Conservation (phyloP, 139 green algal genomes). For the Ettlia oleoabundans region DNA sequence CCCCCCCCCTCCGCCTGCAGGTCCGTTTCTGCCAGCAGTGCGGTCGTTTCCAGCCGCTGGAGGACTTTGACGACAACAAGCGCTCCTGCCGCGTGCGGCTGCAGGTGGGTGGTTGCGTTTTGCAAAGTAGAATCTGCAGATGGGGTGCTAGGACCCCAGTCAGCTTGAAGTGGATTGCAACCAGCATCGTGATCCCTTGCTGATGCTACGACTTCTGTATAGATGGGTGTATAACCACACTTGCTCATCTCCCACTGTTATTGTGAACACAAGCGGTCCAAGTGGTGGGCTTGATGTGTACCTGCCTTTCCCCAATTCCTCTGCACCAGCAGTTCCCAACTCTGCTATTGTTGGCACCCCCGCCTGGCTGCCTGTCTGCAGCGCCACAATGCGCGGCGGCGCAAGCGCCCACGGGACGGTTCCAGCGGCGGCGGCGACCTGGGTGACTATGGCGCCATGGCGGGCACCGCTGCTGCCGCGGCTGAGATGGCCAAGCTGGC, state of each 20-base stretch:
- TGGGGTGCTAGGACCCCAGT: not conserved
- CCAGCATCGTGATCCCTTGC: not conserved
- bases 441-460: not conserved
- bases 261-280: too few species aligned
- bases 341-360: too few species aligned
- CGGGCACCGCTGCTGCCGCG: not conserved
- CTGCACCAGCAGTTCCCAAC: not conserved
- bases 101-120: too few species aligned
- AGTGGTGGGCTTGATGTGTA: too few species aligned
- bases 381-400: constrained; percentile 43
- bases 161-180: not conserved
- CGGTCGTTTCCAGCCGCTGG: constrained; percentile 88
- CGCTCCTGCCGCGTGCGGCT: constrained; percentile 85
- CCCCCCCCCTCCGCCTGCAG: not conserved
- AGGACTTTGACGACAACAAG: constrained; percentile 86
- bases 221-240: too few species aligned
- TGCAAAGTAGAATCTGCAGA: not conserved
- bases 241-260: too few species aligned
- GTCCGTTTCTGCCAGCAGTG: constrained; percentile 92
- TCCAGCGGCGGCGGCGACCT: not conserved
- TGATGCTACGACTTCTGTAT: too few species aligned
- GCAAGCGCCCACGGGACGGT: constrained; percentile 33
- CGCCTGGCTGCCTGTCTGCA: not conserved
- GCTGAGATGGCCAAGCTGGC: constrained; percentile 12
- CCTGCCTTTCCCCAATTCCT: not conserved